phyloP scores from a whole-genome alignment of 208 protist species.

The Leishmania turanica region DNA sequence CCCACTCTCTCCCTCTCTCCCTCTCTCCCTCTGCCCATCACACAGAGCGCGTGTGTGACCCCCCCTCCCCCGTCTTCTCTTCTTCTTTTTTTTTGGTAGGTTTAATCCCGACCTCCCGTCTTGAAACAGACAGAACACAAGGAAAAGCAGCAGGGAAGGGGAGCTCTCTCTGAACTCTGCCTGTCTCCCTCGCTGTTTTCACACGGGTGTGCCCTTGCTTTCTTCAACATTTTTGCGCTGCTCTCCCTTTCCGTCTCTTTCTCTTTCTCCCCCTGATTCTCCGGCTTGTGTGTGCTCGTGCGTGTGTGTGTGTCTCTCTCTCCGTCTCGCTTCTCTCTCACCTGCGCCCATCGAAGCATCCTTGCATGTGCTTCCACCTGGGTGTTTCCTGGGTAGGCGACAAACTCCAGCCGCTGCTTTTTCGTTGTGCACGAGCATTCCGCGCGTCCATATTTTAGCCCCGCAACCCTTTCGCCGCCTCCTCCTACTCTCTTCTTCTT shows the following conservation, averaged over 20 bases:
- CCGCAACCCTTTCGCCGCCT: not conserved
- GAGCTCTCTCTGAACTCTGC: not conserved
- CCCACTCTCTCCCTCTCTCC: not conserved
- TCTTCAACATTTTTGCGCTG: not conserved
- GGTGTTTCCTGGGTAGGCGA: not conserved
- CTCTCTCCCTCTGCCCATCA: not conserved
- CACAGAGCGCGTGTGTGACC: not conserved
- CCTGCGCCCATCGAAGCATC: not conserved
- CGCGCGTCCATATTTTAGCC: not conserved
- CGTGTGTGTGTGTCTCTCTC: not conserved
- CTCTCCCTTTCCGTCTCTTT: not conserved
- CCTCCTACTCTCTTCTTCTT: not conserved
- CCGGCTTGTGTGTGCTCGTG: not conserved
- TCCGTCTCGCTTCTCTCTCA: not conserved
- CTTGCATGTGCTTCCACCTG: not conserved
- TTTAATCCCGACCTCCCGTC: not conserved
- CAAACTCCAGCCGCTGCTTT: not conserved
- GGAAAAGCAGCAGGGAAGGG: not conserved
- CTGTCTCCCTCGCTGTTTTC: not conserved
- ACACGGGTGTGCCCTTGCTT: not conserved
- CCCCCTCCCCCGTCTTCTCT: not conserved
- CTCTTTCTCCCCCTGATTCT: not conserved
- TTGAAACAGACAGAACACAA: not conserved
- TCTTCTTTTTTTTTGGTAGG: not conserved
- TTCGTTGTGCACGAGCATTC: not conserved